Conservation (phyloP, 129 eudicot species). For the Chrysanthemum makinoi region DNA sequence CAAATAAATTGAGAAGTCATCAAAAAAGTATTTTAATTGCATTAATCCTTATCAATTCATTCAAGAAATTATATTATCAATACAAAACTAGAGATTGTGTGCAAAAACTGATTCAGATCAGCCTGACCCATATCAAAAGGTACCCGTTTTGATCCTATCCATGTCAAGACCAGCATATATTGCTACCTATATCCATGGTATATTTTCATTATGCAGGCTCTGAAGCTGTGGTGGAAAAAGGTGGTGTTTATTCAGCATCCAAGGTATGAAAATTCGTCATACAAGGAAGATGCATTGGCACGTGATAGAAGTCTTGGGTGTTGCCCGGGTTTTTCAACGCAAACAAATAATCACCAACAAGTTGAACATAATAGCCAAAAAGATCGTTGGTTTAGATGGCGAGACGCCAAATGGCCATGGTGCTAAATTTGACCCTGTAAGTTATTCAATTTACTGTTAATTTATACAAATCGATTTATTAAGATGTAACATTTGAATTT, state of each 20-base stretch:
- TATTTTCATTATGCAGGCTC: constrained; percentile 45
- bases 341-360: constrained; percentile 10
- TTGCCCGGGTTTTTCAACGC: constrained; percentile 26
- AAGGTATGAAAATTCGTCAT: constrained; percentile 51
- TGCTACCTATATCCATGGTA: neutral
- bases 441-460: constrained; percentile 9
- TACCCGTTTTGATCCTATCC: too few relatives aligned
- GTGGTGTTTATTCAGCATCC: constrained; percentile 78
- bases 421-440: constrained; percentile 38
- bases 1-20: too few relatives aligned
- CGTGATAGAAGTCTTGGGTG: constrained; percentile 45
- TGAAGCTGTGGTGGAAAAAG: constrained; percentile 86
- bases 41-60: too few relatives aligned
- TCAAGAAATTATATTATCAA: too few relatives aligned
- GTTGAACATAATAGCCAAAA: constrained; percentile 14
- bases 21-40: too few relatives aligned
- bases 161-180: too few relatives aligned
- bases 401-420: constrained; percentile 88
- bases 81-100: too few relatives aligned
- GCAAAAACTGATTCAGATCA: too few relatives aligned
- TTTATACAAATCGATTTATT: neutral
- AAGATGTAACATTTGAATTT: constrained; percentile 1
- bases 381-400: constrained; percentile 59
- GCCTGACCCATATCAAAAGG: too few relatives aligned
- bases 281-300: constrained; percentile 57